A percentile compares a stretch with the other conserved stretches of the same genome.
Evolutionary conservation across 176 grass and related monocot species (phyloP).

Genomic region (Carex parvula): DNA sequence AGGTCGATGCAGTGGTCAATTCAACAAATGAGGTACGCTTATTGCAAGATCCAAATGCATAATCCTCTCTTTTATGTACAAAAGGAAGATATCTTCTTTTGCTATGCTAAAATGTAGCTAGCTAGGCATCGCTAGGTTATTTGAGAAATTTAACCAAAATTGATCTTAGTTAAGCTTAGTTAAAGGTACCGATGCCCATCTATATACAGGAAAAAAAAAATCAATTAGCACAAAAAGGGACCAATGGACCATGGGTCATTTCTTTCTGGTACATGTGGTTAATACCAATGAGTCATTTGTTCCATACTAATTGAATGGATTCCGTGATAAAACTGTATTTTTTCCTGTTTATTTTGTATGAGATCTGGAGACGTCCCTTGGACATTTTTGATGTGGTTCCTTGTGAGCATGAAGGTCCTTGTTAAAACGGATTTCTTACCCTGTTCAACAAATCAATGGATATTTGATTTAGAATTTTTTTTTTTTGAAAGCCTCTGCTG

Average conservation of each 20-base stretch:
- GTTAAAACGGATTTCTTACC: background rate
- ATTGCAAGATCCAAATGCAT: background rate
- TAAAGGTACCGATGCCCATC: background rate
- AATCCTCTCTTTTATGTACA: background rate
- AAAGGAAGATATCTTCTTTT: background rate
- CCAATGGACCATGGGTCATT: background rate
- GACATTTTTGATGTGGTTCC: background rate
- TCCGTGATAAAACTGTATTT: background rate
- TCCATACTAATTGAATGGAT: background rate
- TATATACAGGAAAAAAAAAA: background rate
- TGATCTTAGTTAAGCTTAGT: background rate
- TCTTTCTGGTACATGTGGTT: background rate
- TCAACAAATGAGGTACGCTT: constrained; percentile 83
- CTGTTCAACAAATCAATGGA: background rate
- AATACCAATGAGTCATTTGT: background rate
- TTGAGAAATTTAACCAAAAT: background rate
- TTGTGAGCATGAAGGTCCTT: background rate
- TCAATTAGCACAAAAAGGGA: background rate
- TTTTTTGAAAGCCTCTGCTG: no score
- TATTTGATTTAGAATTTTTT: background rate
- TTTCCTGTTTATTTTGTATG: background rate
- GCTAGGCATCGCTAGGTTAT: background rate
- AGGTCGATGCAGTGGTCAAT: constrained; percentile 97
- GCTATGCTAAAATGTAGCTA: background rate
- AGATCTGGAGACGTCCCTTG: background rate